A percentile compares a stretch with the other conserved stretches of the same genome.
Evolutionary conservation across 2,329 filamentous ascomycete species (phyloP).

Genomic region (Phaeosphaeria sp.): DNA sequence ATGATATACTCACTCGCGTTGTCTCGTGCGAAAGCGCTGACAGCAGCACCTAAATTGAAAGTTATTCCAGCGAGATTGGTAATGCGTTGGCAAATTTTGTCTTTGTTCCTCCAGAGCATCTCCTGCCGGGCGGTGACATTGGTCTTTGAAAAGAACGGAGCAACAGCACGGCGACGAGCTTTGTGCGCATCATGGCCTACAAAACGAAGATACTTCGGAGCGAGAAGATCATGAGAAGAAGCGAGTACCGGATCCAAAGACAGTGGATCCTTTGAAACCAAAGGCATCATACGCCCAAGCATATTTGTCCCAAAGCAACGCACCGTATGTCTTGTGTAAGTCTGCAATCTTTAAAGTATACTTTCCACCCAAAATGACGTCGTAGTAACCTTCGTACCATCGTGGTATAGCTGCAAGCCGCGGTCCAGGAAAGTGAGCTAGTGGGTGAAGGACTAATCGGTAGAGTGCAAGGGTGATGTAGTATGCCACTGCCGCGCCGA

Average conservation of each 20-base stretch:
- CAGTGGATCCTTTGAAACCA: slow-evolving; percentile 3
- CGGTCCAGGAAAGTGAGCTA: not conserved
- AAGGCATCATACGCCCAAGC: slow-evolving; percentile 5
- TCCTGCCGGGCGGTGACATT: slow-evolving; percentile 21
- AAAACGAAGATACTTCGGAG: too few species aligned
- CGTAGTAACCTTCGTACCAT: not conserved
- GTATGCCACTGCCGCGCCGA: too few species aligned
- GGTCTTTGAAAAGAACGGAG: slow-evolving; percentile 31
- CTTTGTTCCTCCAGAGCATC: slow-evolving; percentile 13
- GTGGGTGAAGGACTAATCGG: too few species aligned
- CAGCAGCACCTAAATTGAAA: slow-evolving; percentile 14
- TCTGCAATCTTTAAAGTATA: not conserved
- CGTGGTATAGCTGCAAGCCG: not conserved
- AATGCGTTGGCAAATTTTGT: slow-evolving; percentile 14
- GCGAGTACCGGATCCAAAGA: slow-evolving; percentile 4
- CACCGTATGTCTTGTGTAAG: not conserved
- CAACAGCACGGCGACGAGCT: slow-evolving; percentile 21
- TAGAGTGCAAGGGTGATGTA: too few species aligned
- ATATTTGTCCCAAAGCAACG: slow-evolving; percentile 14
- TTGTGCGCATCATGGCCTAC: slow-evolving; percentile 27
- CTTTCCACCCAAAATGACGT: not conserved
- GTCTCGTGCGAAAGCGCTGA: slow-evolving; percentile 22
- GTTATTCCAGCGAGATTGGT: slow-evolving; percentile 5
- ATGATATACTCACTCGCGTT: slow-evolving; percentile 27
- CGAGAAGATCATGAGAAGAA: too few species aligned